Evolutionary conservation across 257 asterid genomes (phyloP).

Genomic region (Nyctanthes arbortristis): DNA sequence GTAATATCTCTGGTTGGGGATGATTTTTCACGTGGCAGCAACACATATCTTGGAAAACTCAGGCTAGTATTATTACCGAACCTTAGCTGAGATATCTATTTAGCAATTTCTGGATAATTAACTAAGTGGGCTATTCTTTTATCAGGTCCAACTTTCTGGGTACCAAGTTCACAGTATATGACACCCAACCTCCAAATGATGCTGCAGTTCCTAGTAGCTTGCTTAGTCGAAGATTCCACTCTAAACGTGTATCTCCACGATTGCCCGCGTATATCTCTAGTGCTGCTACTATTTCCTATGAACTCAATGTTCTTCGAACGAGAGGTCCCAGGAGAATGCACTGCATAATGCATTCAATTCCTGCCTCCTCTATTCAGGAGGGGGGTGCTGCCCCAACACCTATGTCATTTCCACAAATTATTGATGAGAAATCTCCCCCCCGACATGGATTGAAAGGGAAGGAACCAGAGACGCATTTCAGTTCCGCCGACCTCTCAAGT

Average conservation of each 20-base stretch:
- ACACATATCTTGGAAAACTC: conserved; percentile 80
- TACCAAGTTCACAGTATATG: conserved; percentile 82
- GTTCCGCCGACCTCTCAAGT: conserved; percentile 32
- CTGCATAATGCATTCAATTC: conserved; percentile 71
- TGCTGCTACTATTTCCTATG: conserved; percentile 64
- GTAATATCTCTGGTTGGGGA: conserved; percentile 78
- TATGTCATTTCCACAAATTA: conserved; percentile 44
- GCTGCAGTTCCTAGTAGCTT: conserved; percentile 40
- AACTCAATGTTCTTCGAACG: conserved; percentile 85
- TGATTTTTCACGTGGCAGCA: conserved; percentile 92
- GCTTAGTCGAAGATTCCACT: conserved; percentile 64
- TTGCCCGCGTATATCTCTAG: conserved; percentile 69
- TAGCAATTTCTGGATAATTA: background rate
- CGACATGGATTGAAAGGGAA: conserved; percentile 32
- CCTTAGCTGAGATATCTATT: background rate
- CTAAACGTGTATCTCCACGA: conserved; percentile 80
- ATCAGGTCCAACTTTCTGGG: conserved; percentile 91
- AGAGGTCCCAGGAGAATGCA: conserved; percentile 96
- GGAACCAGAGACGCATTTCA: conserved; percentile 29
- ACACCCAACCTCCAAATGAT: conserved; percentile 69
- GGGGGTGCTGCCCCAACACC: conserved; percentile 95
- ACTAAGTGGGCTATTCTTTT: conserved; percentile 14
- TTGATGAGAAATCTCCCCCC: conserved; percentile 36
- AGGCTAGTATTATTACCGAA: conserved; percentile 38
- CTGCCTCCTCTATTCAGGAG: conserved; percentile 70